Evolutionary conservation across 176 grass and related monocot species (phyloP).

Genomic region (Puya raimondii): DNA sequence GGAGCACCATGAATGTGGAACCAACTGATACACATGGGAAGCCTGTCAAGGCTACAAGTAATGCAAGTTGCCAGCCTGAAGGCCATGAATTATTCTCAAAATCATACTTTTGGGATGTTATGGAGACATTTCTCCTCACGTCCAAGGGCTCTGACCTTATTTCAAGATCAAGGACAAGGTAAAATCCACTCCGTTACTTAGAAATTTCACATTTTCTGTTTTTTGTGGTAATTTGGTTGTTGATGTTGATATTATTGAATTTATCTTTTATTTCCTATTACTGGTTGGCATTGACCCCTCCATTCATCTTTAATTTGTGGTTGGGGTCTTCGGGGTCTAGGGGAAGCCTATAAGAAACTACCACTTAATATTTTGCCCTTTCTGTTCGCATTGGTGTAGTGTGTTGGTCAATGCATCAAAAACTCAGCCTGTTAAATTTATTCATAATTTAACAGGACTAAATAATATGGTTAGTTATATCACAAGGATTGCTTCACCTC

Average conservation of each 20-base stretch:
- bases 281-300: neutral
- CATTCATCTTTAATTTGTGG: no score
- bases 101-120: constrained; percentile 44
- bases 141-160: constrained; percentile 42
- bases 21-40: constrained; percentile 15
- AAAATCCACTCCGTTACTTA: constrained; percentile 9
- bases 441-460: no score
- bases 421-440: no score
- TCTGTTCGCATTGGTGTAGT: no score
- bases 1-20: constrained; percentile 16
- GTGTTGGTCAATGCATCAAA: no score
- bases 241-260: neutral
- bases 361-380: no score
- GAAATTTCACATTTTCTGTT: constrained; percentile 11
- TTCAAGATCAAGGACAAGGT: constrained; percentile 60
- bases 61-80: constrained; percentile 24
- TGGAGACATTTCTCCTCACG: constrained; percentile 43
- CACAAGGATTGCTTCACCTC: no score
- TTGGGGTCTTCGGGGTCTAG: no score
- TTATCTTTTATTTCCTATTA: neutral
- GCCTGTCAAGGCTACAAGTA: constrained; percentile 26
- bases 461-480: no score
- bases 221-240: constrained; percentile 11
- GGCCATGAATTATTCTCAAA: constrained; percentile 50
- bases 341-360: no score